Evolutionary conservation across 768 basidiomycete species (phyloP), one percentile per base, ranked within the genome.

Genomic region (Calvatia gigantea): DNA sequence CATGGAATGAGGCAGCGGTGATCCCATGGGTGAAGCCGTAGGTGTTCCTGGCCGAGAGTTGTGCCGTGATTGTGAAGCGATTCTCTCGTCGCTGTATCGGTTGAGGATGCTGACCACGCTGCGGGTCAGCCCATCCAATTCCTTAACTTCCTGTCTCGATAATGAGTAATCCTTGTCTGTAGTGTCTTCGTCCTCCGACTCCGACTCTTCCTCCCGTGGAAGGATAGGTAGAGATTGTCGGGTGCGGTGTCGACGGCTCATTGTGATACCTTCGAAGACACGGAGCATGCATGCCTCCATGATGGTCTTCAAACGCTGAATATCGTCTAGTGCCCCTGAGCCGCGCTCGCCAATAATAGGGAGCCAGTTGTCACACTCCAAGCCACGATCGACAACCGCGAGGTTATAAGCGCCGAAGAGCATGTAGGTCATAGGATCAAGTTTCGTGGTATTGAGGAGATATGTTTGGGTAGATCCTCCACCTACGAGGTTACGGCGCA

Each of bases 331-430:
- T 1, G 83, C 81, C 17, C 37, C 46, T 33, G 54, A 49, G 62
- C 87, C 78, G 47, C 86, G 61, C 59, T 86, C 82, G 37, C 90
- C 90, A 33, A 86, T 77, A 43, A 95, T 79, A 19, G 94, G 91
- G 9, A 98, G 72, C 94, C 95, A 98, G 41, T 82, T 84, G 64
- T 98, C 95, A 64, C 92, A 94, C 64, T 88, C 86, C 47, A 98
- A 68, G 5, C 93, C 91, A 15, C 81, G 78, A 35, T 84, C 80
- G 0, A 82, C 82, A 38, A 89, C 83, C 57, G 82, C 71, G 28
- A 94, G 78, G 47, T 85, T 80, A 68, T 91, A 84, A 0, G 93
- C 94, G 5, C 94, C 95, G 62, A 98, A 96, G 9, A 98, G 77
- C 68, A 96, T 78, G 67, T 94, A 96, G 4, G 87, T 87, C 77